Conservation (phyloP, 1,284 basidiomycete species). For the Austropuccinia psidii region DNA sequence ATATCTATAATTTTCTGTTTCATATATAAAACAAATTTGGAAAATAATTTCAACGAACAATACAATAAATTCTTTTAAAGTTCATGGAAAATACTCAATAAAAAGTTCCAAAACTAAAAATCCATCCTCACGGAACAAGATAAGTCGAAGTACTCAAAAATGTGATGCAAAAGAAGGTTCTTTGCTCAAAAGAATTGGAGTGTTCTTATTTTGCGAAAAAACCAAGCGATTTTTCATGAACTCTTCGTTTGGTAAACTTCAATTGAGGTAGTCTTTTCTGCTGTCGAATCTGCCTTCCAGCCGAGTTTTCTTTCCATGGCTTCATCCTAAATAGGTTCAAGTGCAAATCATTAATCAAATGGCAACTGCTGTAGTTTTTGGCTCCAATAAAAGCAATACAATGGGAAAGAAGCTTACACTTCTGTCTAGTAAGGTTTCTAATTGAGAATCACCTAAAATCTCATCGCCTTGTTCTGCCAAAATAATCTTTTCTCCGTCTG, state of each 20-base stretch:
- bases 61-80: no score
- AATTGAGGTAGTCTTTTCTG: not conserved
- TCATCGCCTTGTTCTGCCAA: constrained; percentile 69
- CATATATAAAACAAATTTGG: no score
- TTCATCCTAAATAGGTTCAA: constrained; percentile 32
- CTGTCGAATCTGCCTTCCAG: constrained; percentile 8
- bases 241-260: constrained; percentile 34
- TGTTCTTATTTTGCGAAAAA: no score
- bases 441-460: constrained; percentile 66
- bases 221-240: not conserved
- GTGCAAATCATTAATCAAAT: not conserved
- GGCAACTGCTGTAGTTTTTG: not conserved
- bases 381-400: not conserved
- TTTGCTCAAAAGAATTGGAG: no score
- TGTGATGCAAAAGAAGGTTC: no score
- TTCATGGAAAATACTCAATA: no score
- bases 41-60: no score
- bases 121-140: no score
- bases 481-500: constrained; percentile 81
- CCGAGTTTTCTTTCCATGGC: constrained; percentile 32
- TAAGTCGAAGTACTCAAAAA: no score
- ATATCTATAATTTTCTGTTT: no score
- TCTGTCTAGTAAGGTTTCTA: constrained; percentile 72
- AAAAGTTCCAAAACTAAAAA: no score
- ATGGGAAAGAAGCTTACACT: not conserved